Base-by-base conservation (phyloP, 176 grass and related monocot genomes). In the Triticum aestivum region DNA sequence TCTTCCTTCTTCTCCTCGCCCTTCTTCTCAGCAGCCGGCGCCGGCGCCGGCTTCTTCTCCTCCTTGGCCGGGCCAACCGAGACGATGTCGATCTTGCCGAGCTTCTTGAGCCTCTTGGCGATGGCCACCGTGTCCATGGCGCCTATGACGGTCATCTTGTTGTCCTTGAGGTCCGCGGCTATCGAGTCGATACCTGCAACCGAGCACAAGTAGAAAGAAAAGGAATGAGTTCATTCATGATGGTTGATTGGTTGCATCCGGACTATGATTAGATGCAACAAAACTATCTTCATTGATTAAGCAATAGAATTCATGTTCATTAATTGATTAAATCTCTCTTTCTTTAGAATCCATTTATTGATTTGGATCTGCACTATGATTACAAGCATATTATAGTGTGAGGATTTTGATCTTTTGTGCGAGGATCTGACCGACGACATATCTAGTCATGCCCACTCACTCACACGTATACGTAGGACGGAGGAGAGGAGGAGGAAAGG, bases 41-140 rank as follows among this genome's bases (percentile, higher is more conserved):
- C 70, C 0, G 79, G 34, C 11, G 69, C 87, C 20, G 88, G 84
- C 75, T 94, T 94, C 87, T 94, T 93, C 76, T 94, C 91, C 76
- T 93, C 96, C 84, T 95, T 95, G 52, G 93, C 96, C 0, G 88
- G 96, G 3, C 96, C 96, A 8, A 98, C 96, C 0, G 89, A 95
- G 6, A 98, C 4, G 73, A 98, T 93, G 77, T 98, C 96, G 58
- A 98, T 69, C 61, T 90, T 95, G 73, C 91, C 88, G 13, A 98
- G 29, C 62, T 98, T 98, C 91, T 85, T 95, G 83, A 98, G 72
- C 79, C 89, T 98, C 83, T 92, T 98, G 6, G 91, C 93, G 14
- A 98, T 85, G 15, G 87, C 89, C 4, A 98, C 91, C 1, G 88
- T 85, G 86, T 98, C 95, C 93, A 98, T 98, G 72, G 89, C 81